Evolutionary conservation across 306 rosid species (phyloP).

Genomic region (Luffa aegyptiaca): DNA sequence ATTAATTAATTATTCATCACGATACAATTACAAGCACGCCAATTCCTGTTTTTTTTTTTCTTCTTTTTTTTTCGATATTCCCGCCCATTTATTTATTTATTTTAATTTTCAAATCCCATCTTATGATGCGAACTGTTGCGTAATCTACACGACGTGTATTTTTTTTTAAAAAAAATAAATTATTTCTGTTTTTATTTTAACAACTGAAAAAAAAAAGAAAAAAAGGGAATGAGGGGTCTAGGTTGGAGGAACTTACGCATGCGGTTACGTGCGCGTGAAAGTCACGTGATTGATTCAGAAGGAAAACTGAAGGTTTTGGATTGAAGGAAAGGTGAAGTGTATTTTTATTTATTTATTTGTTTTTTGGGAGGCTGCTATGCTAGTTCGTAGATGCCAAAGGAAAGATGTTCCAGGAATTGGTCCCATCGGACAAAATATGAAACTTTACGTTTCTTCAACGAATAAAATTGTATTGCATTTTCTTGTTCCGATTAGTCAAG

Average conservation of each 20-base stretch:
- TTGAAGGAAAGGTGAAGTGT: not conserved
- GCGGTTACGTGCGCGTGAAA: not conserved
- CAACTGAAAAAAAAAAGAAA: not conserved
- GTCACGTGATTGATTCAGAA: not conserved
- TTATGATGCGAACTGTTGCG: slow-evolving; percentile 4
- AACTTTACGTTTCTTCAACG: not conserved
- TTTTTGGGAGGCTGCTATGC: not conserved
- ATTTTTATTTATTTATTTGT: not conserved
- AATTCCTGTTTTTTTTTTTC: not conserved
- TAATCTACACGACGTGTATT: not conserved
- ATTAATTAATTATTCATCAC: too few relatives aligned
- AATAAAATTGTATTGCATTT: not conserved
- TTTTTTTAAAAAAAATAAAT: not conserved
- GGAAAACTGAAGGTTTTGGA: not conserved
- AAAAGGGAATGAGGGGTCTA: not conserved
- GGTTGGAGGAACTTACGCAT: not conserved
- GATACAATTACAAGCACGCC: not conserved
- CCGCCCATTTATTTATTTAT: not conserved
- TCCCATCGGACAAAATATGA: not conserved
- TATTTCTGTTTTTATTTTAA: not conserved
- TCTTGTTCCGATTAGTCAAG: not conserved
- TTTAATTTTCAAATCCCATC: not conserved
- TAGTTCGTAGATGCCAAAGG: not conserved
- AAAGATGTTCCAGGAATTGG: not conserved
- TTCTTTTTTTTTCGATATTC: not conserved